phyloP scores from a whole-genome alignment of 768 basidiomycete genomes.

The Trametes coccinea region DNA sequence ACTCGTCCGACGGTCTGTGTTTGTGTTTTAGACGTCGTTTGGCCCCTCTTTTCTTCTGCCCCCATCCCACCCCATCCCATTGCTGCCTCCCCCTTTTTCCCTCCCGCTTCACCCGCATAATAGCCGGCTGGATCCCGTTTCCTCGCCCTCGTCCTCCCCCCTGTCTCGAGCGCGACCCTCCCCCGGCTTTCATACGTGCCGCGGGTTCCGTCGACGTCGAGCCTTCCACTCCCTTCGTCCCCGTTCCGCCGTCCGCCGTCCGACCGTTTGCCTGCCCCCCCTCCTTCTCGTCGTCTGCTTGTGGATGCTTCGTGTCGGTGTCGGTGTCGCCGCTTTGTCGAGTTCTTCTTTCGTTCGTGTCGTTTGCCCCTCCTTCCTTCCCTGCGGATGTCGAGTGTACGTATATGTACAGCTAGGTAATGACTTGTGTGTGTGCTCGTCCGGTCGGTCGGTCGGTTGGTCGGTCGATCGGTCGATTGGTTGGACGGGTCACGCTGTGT shows the following conservation, averaged over 20 bases:
- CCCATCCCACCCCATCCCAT: background rate
- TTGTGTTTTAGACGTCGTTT: background rate
- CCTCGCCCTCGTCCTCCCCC: background rate
- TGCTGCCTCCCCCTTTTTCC: background rate
- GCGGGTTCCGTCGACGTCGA: too few species aligned
- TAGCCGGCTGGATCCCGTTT: background rate
- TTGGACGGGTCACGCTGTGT: background rate
- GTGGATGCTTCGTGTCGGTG: too few species aligned
- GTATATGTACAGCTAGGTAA: slow-evolving; percentile 22
- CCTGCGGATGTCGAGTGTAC: background rate
- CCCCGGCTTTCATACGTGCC: background rate
- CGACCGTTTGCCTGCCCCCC: too few species aligned
- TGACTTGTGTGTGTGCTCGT: slow-evolving; percentile 2
- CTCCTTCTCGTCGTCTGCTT: too few species aligned
- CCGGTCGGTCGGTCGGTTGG: background rate
- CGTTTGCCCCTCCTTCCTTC: background rate
- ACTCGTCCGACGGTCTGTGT: background rate
- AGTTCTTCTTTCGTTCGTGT: background rate
- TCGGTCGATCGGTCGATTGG: too few species aligned
- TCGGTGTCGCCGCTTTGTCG: too few species aligned
- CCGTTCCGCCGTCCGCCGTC: too few species aligned
- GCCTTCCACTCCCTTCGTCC: too few species aligned
- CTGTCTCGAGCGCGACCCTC: background rate
- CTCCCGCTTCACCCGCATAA: background rate
- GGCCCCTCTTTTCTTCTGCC: background rate